Evolutionary conservation across 495 filamentous ascomycete species (phyloP).

Genomic region (Penicillium psychrofluorescens): DNA sequence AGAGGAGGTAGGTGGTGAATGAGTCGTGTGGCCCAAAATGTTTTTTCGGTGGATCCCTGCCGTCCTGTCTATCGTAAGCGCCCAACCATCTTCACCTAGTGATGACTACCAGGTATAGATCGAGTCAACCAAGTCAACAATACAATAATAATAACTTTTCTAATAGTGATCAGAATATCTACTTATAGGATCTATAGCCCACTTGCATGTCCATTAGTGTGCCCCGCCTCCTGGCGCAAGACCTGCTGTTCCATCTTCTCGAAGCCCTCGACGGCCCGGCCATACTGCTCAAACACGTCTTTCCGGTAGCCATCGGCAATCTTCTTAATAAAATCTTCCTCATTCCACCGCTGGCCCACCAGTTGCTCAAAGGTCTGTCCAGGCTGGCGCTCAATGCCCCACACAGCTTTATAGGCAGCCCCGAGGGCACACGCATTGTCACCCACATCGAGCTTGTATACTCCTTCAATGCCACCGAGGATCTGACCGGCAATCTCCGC

Average conservation of each 20-base stretch:
- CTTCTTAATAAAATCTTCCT: conserved; percentile 72
- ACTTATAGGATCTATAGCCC: not conserved
- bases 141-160: not conserved
- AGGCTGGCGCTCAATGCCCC: conserved; percentile 65
- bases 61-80: conserved; percentile 15
- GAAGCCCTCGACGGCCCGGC: conserved; percentile 67
- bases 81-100: too few relatives aligned
- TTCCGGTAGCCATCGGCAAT: conserved; percentile 74
- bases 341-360: conserved; percentile 74
- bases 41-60: conserved; percentile 17
- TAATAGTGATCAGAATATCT: not conserved
- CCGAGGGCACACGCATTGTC: conserved; percentile 93
- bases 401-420: conserved; percentile 94
- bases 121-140: too few relatives aligned
- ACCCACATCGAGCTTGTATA: conserved; percentile 89
- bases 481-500: conserved; percentile 74
- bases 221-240: conserved; percentile 30
- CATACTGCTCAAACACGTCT: conserved; percentile 69
- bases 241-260: conserved; percentile 68
- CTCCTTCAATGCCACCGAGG: conserved; percentile 79
- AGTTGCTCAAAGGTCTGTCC: conserved; percentile 82
- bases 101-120: too few relatives aligned
- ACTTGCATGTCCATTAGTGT: not conserved
- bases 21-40: conserved; percentile 12
- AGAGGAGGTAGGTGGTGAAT: conserved; percentile 14